These are phyloP conservation scores for Gossypium australe DNA, from an alignment of 345 rosid species.

Conservation along the genomic window DNA sequence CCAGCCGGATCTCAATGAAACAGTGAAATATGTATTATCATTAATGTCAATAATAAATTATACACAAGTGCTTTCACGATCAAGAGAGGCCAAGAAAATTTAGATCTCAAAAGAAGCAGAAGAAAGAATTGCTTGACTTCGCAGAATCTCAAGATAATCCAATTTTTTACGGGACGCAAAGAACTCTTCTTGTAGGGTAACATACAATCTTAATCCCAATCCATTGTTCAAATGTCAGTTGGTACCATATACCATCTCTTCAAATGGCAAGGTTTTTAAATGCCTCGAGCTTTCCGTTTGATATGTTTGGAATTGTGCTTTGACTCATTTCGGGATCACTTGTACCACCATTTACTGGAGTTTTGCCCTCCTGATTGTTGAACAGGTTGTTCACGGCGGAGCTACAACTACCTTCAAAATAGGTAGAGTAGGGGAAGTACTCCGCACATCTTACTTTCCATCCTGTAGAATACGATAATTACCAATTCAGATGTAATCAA, in stretches of 20 bases:
- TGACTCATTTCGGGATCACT: slow-evolving; percentile 33
- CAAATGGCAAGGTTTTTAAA: slow-evolving; percentile 49
- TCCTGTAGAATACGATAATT: slow-evolving; percentile 44
- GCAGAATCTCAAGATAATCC: neutral
- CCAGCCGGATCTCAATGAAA: slow-evolving; percentile 20
- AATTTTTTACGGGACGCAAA: neutral
- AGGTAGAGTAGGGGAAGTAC: slow-evolving; percentile 64
- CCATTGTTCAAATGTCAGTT: neutral
- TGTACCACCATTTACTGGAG: slow-evolving; percentile 49
- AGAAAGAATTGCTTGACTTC: neutral
- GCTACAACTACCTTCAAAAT: slow-evolving; percentile 71
- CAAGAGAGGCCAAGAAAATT: slow-evolving; percentile 11
- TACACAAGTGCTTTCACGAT: slow-evolving; percentile 45
- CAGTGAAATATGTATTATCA: slow-evolving; percentile 11
- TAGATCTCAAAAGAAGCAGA: slow-evolving; percentile 5
- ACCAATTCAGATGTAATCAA: neutral
- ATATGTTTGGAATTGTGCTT: slow-evolving; percentile 33
- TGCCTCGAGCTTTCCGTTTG: slow-evolving; percentile 74
- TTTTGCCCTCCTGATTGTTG: slow-evolving; percentile 37
- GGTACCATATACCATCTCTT: neutral
- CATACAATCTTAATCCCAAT: neutral
- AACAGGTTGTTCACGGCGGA: slow-evolving; percentile 48
- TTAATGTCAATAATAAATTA: slow-evolving; percentile 20
- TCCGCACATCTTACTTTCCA: slow-evolving; percentile 75
- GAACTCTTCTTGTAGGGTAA: neutral